phyloP scores from a whole-genome alignment of 345 rosid genomes.

The Leavenworthia alabamica region DNA sequence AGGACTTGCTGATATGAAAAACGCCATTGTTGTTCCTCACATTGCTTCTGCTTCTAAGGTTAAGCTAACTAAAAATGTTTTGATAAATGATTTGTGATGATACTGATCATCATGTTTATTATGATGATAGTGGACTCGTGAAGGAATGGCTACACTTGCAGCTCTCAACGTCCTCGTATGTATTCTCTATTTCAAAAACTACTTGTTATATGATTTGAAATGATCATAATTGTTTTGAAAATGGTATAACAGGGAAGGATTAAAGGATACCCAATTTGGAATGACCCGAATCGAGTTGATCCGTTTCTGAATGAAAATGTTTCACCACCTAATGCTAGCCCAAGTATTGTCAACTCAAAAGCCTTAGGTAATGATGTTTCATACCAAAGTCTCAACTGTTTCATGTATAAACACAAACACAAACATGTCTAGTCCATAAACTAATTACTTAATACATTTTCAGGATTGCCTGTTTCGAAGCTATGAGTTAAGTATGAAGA shows the following conservation, averaged over 20 bases:
- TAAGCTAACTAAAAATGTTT: no score
- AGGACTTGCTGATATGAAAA: conserved; percentile 89
- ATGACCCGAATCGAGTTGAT: conserved; percentile 61
- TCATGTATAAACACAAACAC: no score
- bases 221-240: not conserved
- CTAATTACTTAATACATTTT: not conserved
- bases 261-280: conserved; percentile 85
- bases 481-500: conserved; percentile 37
- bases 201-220: not conserved
- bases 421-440: no score
- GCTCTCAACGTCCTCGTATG: conserved; percentile 88
- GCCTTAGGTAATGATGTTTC: conserved; percentile 43
- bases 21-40: conserved; percentile 84
- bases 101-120: no score
- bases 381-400: not conserved
- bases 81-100: no score
- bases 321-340: conserved; percentile 76
- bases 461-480: conserved; percentile 85
- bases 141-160: conserved; percentile 96
- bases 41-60: conserved; percentile 99
- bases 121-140: conserved; percentile 88
- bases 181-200: not conserved
- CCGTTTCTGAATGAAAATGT: conserved; percentile 75
- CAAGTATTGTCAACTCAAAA: conserved; percentile 88
- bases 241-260: conserved; percentile 59